A percentile compares a stretch with the other conserved stretches of the same genome.
phyloP scores from a whole-genome alignment of 805 yeast species.

The Wickerhamomyces chambardii region DNA sequence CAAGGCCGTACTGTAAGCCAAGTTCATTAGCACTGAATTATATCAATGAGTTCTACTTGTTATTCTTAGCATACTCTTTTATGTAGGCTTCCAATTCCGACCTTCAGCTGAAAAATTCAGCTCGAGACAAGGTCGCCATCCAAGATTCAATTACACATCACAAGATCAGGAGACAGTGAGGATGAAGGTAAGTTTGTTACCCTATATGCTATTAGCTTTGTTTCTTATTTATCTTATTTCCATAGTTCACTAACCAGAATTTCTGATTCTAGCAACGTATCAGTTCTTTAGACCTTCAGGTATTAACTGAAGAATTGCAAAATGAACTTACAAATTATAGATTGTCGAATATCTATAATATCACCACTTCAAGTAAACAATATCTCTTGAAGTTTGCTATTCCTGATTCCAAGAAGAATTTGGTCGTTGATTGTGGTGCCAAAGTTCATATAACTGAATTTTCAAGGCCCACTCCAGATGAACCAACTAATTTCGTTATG shows the following conservation, averaged over 20 bases:
- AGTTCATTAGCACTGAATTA: too few species aligned
- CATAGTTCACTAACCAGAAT: too few species aligned
- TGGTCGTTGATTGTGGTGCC: constrained; percentile 83
- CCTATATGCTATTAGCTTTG: too few species aligned
- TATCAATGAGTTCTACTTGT: too few species aligned
- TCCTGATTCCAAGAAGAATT: constrained; percentile 70
- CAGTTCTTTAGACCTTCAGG: constrained; percentile 72
- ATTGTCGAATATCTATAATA: constrained; percentile 78
- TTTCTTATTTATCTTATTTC: too few species aligned
- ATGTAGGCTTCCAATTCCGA: too few species aligned
- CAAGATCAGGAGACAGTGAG: too few species aligned
- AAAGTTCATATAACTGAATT: constrained; percentile 72
- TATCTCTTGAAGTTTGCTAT: constrained; percentile 72
- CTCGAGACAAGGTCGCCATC: too few species aligned
- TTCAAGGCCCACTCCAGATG: constrained; percentile 70
- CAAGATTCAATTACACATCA: too few species aligned
- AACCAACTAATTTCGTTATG: constrained; percentile 79
- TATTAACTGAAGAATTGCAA: constrained; percentile 60
- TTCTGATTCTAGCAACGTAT: constrained; percentile 90
- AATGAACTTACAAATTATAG: constrained; percentile 52
- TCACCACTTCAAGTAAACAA: constrained; percentile 61
- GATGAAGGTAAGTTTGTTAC: constrained; percentile 2
- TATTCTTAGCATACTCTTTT: too few species aligned
- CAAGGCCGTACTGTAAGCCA: too few species aligned
- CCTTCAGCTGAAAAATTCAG: too few species aligned